Evolutionary conservation across 2,329 filamentous ascomycete species (phyloP).

Genomic region (Fusarium sp.): DNA sequence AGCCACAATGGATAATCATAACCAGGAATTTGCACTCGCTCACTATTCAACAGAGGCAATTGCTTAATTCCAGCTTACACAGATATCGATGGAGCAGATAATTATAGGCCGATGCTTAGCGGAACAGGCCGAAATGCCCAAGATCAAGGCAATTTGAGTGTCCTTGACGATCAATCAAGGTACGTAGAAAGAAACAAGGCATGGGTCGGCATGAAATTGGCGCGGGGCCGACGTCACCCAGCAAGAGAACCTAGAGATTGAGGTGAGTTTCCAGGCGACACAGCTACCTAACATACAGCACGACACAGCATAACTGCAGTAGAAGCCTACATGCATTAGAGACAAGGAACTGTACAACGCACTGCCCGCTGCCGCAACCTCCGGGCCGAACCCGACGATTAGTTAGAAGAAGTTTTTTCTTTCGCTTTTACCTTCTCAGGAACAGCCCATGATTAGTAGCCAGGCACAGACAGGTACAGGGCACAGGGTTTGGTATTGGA

Average conservation of each 20-base stretch:
- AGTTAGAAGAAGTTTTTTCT: constrained; percentile 29
- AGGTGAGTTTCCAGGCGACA: constrained; percentile 27
- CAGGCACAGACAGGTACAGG: constrained; percentile 11
- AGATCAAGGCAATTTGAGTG: constrained; percentile 1
- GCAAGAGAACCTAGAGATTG: constrained; percentile 13
- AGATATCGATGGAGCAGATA: background rate
- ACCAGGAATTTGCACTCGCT: constrained; percentile 13
- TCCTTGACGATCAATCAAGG: constrained; percentile 12
- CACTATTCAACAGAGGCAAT: background rate
- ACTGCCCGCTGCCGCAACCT: constrained; percentile 1
- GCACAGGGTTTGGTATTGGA: background rate
- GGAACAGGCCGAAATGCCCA: constrained; percentile 26
- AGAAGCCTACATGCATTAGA: background rate
- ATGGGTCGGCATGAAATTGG: constrained; percentile 9
- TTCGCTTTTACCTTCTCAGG: background rate
- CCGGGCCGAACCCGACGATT: constrained; percentile 38
- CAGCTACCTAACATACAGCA: background rate
- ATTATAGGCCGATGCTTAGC: constrained; percentile 7
- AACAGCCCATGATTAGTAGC: constrained; percentile 10
- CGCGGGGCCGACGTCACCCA: constrained; percentile 35
- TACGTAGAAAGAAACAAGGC: background rate
- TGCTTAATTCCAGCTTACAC: constrained; percentile 12
- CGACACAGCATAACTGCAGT: background rate
- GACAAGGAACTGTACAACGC: background rate
- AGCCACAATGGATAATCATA: constrained; percentile 28